Evolutionary conservation across 225 moss, liverwort and hornwort genomes (phyloP), one percentile per base, ranked within the genome.

Genomic region (Neckera pumila): DNA sequence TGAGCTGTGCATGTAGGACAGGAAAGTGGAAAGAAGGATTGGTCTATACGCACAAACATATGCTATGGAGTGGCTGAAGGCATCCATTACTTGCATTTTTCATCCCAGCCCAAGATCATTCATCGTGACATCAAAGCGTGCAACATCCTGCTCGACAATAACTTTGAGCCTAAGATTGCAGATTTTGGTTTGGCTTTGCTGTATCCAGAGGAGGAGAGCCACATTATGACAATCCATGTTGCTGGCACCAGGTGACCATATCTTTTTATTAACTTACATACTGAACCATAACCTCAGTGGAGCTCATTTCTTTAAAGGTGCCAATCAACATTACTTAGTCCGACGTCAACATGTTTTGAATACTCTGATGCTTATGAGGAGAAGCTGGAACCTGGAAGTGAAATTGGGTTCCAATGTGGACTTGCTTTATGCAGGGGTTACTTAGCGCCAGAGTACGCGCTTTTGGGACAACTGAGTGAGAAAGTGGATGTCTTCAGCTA

Each of bases 111-210:
- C 15, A 84, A 86, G 56, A 92, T 92, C 79, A 92, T 92, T 69
- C 93, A 93, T 57, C 87, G 89, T 3, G 93, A 92, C 78, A 92
- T 93, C 1, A 93, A 93, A 57, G 87, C 88, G 1, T 86, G 85
- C 75, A 93, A 93, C 53, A 86, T 93, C 34, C 33, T 93, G 58
- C 76, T 93, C 1, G 92, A 85, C 56, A 73, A 17, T 3, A 85
- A 85, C 23, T 62, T 89, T 34, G 89, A 89, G 64, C 80, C 89
- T 10, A 89, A 80, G 53, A 89, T 89, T 54, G 85, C 80, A 20
- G 89, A 89, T 80, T 89, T 89, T 19, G 89, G 85, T 19, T 80
- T 89, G 33, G 85, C 89, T 40, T 54, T 89, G 3, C 28, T 89
- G 56, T 89, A 85, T 80, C 89, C 45, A 3, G 54, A 89, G 18